A percentile compares a stretch with the other conserved stretches of the same genome.
These are phyloP conservation scores for Citrullus mucosospermus DNA, from an alignment of 306 rosid species.

Conservation along the genomic window DNA sequence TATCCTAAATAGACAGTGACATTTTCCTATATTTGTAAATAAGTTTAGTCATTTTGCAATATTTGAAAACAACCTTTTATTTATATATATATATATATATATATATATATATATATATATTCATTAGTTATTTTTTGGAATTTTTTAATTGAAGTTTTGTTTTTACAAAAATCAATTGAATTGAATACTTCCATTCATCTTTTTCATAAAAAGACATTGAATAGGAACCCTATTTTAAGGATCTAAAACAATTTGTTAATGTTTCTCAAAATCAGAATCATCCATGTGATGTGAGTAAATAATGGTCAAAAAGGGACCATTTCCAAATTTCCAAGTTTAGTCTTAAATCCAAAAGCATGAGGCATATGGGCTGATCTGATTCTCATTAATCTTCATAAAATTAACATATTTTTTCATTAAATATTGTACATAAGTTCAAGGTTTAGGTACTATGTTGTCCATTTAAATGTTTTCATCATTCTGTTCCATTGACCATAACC, in stretches of 20 bases:
- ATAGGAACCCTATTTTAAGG: background rate
- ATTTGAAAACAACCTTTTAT: no score
- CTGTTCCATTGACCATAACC: no score
- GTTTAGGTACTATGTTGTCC: no score
- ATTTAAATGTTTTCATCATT: no score
- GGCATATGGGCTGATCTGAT: background rate
- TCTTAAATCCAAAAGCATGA: background rate
- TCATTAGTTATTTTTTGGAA: background rate
- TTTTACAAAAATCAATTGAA: background rate
- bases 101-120: background rate
- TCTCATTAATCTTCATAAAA: background rate
- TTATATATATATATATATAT: no score
- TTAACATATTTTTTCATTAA: background rate
- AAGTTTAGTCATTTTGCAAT: no score
- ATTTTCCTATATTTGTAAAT: no score
- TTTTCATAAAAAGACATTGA: background rate
- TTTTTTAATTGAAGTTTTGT: background rate
- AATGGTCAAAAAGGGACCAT: constrained; percentile 3
- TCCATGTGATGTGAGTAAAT: constrained; percentile 8
- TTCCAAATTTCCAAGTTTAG: background rate
- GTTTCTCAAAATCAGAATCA: background rate
- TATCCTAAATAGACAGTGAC: no score
- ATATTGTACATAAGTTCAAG: background rate
- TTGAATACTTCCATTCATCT: background rate
- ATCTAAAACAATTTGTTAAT: constrained; percentile 2